Evolutionary conservation across 75 land plant species (phyloP).

Genomic region (Pseudotsuga menziesii): DNA sequence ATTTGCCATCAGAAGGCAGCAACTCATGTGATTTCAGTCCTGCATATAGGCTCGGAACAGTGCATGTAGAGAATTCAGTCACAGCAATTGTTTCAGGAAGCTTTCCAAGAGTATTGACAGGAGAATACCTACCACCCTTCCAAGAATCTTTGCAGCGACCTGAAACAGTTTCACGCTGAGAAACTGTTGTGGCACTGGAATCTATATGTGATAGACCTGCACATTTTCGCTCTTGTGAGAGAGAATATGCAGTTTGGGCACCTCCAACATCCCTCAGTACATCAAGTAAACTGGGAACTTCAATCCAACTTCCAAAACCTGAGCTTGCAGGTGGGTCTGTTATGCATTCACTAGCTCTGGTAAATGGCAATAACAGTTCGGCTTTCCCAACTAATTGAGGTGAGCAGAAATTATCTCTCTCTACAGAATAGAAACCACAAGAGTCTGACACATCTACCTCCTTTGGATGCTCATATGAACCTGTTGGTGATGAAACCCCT

Average conservation of each 20-base stretch:
- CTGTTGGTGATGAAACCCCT: not conserved
- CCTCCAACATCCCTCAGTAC: not conserved
- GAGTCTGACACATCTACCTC: not conserved
- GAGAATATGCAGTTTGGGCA: not conserved
- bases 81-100: not conserved
- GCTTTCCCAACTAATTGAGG: not conserved
- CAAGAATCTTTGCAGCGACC: not conserved
- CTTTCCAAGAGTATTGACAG: constrained; percentile 8
- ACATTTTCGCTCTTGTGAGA: not conserved
- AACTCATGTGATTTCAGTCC: not conserved
- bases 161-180: not conserved
- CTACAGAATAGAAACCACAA: not conserved
- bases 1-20: not conserved
- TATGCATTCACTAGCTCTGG: not conserved
- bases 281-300: not conserved
- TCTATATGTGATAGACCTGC: not conserved
- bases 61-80: not conserved
- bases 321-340: not conserved
- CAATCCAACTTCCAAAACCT: constrained; percentile 12
- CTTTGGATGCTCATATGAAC: not conserved
- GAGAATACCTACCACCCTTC: not conserved
- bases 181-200: not conserved
- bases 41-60: constrained; percentile 1
- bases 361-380: constrained; percentile 3
- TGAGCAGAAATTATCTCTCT: constrained; percentile 1